Evolutionary conservation across 2,329 filamentous ascomycete genomes (phyloP).

Genomic region (Claviceps paspali): DNA sequence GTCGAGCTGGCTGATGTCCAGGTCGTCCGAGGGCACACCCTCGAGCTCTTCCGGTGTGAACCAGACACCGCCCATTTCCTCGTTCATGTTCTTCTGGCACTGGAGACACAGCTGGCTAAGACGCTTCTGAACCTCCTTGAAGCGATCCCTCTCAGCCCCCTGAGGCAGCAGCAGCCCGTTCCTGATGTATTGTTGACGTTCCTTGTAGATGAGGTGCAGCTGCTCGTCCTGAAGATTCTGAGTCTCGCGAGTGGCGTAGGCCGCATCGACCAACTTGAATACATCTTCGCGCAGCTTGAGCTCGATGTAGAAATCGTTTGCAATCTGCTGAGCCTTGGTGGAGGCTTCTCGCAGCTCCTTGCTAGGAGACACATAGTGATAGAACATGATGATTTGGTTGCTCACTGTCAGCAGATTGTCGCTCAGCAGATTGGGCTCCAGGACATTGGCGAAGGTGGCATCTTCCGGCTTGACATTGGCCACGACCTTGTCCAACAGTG

Average conservation of each 20-base stretch:
- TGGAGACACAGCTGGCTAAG: slow-evolving; percentile 59
- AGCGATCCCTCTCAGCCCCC: slow-evolving; percentile 56
- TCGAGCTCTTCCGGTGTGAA: slow-evolving; percentile 59
- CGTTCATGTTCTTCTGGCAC: slow-evolving; percentile 68
- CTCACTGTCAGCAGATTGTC: slow-evolving; percentile 49
- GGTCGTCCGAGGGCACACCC: slow-evolving; percentile 57
- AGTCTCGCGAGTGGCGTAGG: slow-evolving; percentile 36
- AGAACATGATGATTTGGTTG: slow-evolving; percentile 58
- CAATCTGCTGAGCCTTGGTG: slow-evolving; percentile 58
- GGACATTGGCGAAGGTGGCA: slow-evolving; percentile 38
- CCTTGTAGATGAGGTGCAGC: slow-evolving; percentile 58
- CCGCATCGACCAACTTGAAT: slow-evolving; percentile 49
- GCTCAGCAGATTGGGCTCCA: slow-evolving; percentile 55
- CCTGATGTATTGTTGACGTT: slow-evolving; percentile 60
- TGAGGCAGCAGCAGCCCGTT: slow-evolving; percentile 60
- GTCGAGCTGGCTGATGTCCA: slow-evolving; percentile 47
- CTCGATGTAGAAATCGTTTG: slow-evolving; percentile 67
- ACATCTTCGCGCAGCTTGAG: slow-evolving; percentile 70
- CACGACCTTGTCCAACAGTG: slow-evolving; percentile 51
- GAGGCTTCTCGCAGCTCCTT: slow-evolving; percentile 57
- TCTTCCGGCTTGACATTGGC: slow-evolving; percentile 38
- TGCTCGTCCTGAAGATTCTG: slow-evolving; percentile 51
- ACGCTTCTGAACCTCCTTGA: slow-evolving; percentile 76
- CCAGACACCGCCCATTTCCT: slow-evolving; percentile 71
- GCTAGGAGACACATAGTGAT: slow-evolving; percentile 61